A percentile compares a stretch with the other conserved stretches of the same genome.
These are phyloP conservation scores for Coemansia sp. DNA, from an alignment of 192 early-diverging fungal species.

Conservation along the genomic window DNA sequence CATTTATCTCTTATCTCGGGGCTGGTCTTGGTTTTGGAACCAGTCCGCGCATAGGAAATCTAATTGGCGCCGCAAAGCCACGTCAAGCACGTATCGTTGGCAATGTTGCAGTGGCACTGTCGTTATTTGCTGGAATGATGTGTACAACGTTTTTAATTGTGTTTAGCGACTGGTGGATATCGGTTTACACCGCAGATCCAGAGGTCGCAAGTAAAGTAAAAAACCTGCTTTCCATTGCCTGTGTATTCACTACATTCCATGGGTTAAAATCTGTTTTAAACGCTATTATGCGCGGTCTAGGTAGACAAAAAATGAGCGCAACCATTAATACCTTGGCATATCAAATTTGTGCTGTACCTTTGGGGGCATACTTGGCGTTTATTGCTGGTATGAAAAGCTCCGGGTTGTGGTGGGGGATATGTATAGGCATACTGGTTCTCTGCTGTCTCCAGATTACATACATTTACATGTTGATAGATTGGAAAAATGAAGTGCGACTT, in stretches of 20 bases:
- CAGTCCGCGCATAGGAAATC: slow-evolving; percentile 72
- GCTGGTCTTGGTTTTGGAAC: slow-evolving; percentile 72
- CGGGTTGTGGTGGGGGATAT: slow-evolving; percentile 35
- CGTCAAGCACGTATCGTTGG: slow-evolving; percentile 61
- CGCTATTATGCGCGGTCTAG: slow-evolving; percentile 49
- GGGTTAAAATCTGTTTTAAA: slow-evolving; percentile 56
- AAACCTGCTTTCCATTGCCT: slow-evolving; percentile 67
- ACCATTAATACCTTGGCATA: slow-evolving; percentile 45
- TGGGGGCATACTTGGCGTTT: slow-evolving; percentile 45
- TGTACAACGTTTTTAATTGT: slow-evolving; percentile 11
- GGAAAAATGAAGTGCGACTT: slow-evolving; percentile 13
- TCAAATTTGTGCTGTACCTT: slow-evolving; percentile 49
- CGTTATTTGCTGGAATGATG: slow-evolving; percentile 52
- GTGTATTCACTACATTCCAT: slow-evolving; percentile 60
- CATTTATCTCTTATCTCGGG: slow-evolving; percentile 64
- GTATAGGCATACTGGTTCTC: background rate
- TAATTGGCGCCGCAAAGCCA: slow-evolving; percentile 60
- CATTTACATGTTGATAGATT: slow-evolving; percentile 6
- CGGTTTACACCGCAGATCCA: slow-evolving; percentile 61
- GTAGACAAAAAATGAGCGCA: slow-evolving; percentile 48
- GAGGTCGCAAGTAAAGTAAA: slow-evolving; percentile 70
- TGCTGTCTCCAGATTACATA: slow-evolving; percentile 3
- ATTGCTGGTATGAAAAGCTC: slow-evolving; percentile 9
- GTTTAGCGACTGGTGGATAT: slow-evolving; percentile 23
- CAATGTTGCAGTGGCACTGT: slow-evolving; percentile 52